Conservation (phyloP, 257 asterid genomes). For the Lycium ferocissimum region DNA sequence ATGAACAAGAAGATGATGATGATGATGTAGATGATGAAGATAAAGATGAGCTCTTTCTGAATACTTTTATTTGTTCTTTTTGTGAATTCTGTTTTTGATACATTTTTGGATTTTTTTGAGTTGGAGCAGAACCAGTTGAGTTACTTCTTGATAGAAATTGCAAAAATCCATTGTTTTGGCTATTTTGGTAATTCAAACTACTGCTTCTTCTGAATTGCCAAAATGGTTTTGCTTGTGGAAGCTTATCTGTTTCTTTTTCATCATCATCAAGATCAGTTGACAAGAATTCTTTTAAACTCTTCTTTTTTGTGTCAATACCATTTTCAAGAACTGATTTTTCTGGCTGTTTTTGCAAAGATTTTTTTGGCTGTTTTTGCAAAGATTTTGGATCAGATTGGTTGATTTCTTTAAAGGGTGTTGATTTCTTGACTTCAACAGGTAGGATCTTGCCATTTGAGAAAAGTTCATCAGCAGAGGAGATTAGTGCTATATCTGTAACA, state of each 20-base stretch:
- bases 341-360: neutral
- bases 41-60: constrained; percentile 41
- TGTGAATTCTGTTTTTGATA: constrained; percentile 56
- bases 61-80: constrained; percentile 46
- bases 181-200: constrained; percentile 57
- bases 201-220: constrained; percentile 85
- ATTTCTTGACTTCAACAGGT: constrained; percentile 61
- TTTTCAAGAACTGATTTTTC: neutral
- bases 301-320: constrained; percentile 43
- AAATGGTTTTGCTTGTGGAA: constrained; percentile 51
- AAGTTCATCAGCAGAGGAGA: constrained; percentile 83
- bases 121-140: constrained; percentile 85
- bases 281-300: constrained; percentile 66
- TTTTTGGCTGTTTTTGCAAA: neutral
- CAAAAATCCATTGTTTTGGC: constrained; percentile 48
- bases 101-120: constrained; percentile 50
- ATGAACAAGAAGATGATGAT: neutral
- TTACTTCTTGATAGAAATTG: constrained; percentile 72
- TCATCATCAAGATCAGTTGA: constrained; percentile 49
- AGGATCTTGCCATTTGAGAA: constrained; percentile 84
- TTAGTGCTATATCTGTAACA: constrained; percentile 35
- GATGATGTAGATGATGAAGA: constrained; percentile 24
- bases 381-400: constrained; percentile 37
- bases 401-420: constrained; percentile 19
- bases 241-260: constrained; percentile 36